Base-by-base conservation (phyloP, 2,329 filamentous ascomycete genomes). In the Stagonosporopsis vannaccii region DNA sequence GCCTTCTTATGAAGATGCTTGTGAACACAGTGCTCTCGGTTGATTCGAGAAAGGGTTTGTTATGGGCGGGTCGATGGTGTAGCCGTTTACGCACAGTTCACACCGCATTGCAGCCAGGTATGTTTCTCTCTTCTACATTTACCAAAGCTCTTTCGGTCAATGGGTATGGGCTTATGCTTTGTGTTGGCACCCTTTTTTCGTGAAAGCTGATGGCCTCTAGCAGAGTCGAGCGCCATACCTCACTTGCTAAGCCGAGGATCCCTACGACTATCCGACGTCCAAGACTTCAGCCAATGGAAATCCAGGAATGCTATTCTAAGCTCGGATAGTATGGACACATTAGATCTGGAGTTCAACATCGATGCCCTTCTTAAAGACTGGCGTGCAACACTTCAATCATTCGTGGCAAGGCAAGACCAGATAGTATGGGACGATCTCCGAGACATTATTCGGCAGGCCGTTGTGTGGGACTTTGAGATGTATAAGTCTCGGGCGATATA, bases 401-500 rank as follows among this genome's bases (percentile, higher is more conserved):
- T 8, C n/a, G 9, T 13, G 7, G 6, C 6, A 35, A n/a, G n/a
- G n/a, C 4, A 13, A 4, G 15, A 35, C 32, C 6, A 35, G 15
- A 13, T 13, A 5, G 32, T 22, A 2, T 48, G 45, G 45, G 28
- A 9, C 6, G 33, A 51, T 2, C 32, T 48, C 8, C 22, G 17
- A 20, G n/a, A 17, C 13, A 20, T 48, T 3, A 39, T 48, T 17
- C 17, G 32, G 3, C 44, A 48, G 20, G 26, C 44, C 3, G 30
- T 55, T 6, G 19, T 6, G 25, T 28, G 48, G 6, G 51, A 55
- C 28, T 22, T 28, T 5, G 51, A 55, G 33, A 13, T 55, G 22
- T 7, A 26, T 22, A 55, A 48, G 30, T 55, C 51, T 7, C 42
- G 51, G 26, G 43, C 51, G 4, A n/a, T 55, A 7, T 55, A 49